Evolutionary conservation across 805 yeast genomes (phyloP), one percentile per base, ranked within the genome.

Genomic region (Candida fluviatilis): DNA sequence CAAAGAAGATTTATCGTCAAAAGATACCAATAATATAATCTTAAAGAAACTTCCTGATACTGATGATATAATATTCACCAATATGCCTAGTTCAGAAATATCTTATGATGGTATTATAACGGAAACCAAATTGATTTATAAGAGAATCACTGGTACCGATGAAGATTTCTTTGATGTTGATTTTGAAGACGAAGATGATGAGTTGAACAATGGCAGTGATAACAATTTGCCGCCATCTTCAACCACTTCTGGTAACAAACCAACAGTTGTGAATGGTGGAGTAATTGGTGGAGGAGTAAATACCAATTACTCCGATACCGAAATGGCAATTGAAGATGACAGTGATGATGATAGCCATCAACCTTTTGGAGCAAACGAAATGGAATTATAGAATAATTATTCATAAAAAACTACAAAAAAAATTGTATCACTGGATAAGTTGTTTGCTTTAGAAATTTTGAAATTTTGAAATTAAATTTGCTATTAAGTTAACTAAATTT

Each of bases 81-180:
- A 80, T 34, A 77, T 84, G 78, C 95, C 95, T 17, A 80, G 90
- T 1, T 70, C 84, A 5, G 98, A 91, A 54, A 74, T 93, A 21
- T 83, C 95, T 27, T 91, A 89, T 58, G 97, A 91, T 57, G 98
- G 96, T 21, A 76, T 86, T 3, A 77, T 91, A 14, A 80, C 90
- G 2, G 93, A 88, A 43, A 88, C 90, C 5, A 84, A 80, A 55
- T 65, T 76, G 15, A 57, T 91, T 30, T 91, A 87, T 58, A 80
- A 78, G 43, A 71, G 74, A 40, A 81, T 91, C 45, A 95, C 93
- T 8, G 98, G 98, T 7, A 77, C 95, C 2, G 93, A 85, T 56
- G 97, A 91, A 51, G 98, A 91, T 62, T 93, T 93, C 65, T 91
- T 91, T 56, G 96, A 88, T 58, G 86, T 91, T 30, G 98, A 91